Percentiles rank a stretch among this genome's conserved stretches.
Conservation (phyloP, 495 filamentous ascomycete species). For the Lophium mytilinum region DNA sequence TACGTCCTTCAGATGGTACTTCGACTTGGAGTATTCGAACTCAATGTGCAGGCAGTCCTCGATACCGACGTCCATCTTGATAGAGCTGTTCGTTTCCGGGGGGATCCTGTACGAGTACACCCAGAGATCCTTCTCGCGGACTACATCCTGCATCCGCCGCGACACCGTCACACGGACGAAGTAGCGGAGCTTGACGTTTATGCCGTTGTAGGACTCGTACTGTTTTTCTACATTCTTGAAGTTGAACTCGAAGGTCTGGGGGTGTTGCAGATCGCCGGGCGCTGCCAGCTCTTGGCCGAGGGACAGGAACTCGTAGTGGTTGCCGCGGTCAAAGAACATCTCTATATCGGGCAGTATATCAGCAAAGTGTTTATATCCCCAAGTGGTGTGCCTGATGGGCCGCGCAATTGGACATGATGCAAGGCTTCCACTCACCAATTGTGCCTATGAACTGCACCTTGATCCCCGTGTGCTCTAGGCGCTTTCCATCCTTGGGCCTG, state of each 20-base stretch:
- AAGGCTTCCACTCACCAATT: slow-evolving; percentile 58
- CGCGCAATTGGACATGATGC: slow-evolving; percentile 72
- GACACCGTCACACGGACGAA: slow-evolving; percentile 96
- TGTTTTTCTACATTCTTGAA: slow-evolving; percentile 99
- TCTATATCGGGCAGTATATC: slow-evolving; percentile 43
- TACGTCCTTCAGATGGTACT: slow-evolving; percentile 98
- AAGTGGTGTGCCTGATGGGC: background rate
- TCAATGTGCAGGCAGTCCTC: slow-evolving; percentile 99
- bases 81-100: slow-evolving; percentile 92
- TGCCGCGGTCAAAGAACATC: slow-evolving; percentile 99
- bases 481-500: slow-evolving; percentile 95
- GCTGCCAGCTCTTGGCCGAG: slow-evolving; percentile 92
- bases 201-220: slow-evolving; percentile 99
- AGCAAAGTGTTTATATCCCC: background rate
- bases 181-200: slow-evolving; percentile 98
- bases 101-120: slow-evolving; percentile 98
- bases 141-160: slow-evolving; percentile 91
- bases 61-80: slow-evolving; percentile 99
- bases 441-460: slow-evolving; percentile 99
- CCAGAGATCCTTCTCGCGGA: slow-evolving; percentile 99
- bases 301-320: slow-evolving; percentile 98
- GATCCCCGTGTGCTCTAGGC: slow-evolving; percentile 96
- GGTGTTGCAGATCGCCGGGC: slow-evolving; percentile 94
- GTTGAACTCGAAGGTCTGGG: slow-evolving; percentile 98
- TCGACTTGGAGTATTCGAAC: slow-evolving; percentile 98